A percentile compares a stretch with the other conserved stretches of the same genome.
Conservation (phyloP, 2,329 filamentous ascomycete species). For the Ascochyta clinopodiicola region DNA sequence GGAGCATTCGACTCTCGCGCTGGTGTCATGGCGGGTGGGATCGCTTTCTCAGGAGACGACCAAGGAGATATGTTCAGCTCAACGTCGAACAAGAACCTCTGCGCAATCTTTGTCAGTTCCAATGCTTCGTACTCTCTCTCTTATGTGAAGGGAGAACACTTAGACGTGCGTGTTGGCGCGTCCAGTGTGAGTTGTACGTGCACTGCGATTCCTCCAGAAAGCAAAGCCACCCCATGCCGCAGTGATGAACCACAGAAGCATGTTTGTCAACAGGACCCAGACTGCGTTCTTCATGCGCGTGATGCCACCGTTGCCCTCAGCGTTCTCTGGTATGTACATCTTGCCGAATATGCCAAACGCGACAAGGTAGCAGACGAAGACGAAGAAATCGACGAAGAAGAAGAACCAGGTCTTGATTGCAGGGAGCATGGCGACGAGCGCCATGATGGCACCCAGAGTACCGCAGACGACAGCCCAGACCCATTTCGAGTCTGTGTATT, state of each 20-base stretch:
- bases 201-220: slow-evolving; percentile 57
- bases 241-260: slow-evolving; percentile 77
- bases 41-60: neutral
- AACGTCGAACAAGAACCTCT: slow-evolving; percentile 14
- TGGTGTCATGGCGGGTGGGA: neutral
- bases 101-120: slow-evolving; percentile 2
- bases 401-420: slow-evolving; percentile 58
- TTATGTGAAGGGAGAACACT: slow-evolving; percentile 4
- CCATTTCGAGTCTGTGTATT: slow-evolving; percentile 47
- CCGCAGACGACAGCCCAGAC: slow-evolving; percentile 63
- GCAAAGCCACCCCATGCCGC: slow-evolving; percentile 62
- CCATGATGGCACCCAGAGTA: slow-evolving; percentile 27
- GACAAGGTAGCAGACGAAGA: slow-evolving; percentile 78
- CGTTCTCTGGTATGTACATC: slow-evolving; percentile 75
- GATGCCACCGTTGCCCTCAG: slow-evolving; percentile 68
- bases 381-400: slow-evolving; percentile 72
- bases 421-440: slow-evolving; percentile 69
- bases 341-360: slow-evolving; percentile 85
- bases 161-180: slow-evolving; percentile 32
- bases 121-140: slow-evolving; percentile 4
- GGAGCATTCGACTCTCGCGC: neutral
- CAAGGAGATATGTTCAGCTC: slow-evolving; percentile 11
- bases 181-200: slow-evolving; percentile 34
- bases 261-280: slow-evolving; percentile 79
- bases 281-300: slow-evolving; percentile 84